Evolutionary conservation across 306 rosid genomes (phyloP).

Genomic region (Fragaria ananassa): DNA sequence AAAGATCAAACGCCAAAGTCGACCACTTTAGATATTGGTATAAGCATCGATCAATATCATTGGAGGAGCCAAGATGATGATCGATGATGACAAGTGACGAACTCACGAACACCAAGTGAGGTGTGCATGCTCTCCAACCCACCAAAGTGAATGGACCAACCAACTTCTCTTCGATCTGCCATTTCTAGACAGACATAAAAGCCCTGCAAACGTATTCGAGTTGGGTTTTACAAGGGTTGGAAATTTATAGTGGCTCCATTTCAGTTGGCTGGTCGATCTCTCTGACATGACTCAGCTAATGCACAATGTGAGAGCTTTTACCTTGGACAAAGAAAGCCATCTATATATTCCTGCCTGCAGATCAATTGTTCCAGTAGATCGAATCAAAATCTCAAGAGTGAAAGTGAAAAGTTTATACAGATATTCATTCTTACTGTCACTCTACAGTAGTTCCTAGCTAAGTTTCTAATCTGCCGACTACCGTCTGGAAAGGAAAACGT

Average conservation of each 20-base stretch:
- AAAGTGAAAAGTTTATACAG: not conserved
- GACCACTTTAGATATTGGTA: not conserved
- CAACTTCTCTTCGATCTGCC: not conserved
- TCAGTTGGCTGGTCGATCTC: not conserved
- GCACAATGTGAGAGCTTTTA: not conserved
- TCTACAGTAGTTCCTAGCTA: not conserved
- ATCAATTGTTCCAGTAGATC: not conserved
- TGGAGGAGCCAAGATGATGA: not conserved
- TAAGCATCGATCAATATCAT: not conserved
- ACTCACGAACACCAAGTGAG: not conserved
- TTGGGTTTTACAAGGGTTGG: slow-evolving; percentile 13
- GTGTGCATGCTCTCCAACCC: slow-evolving; percentile 26
- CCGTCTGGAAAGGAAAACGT: not conserved
- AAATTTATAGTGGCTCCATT: slow-evolving; percentile 11
- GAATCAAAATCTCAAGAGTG: not conserved
- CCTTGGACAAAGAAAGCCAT: not conserved
- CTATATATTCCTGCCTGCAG: not conserved
- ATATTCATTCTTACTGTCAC: not conserved
- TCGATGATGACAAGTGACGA: slow-evolving; percentile 2
- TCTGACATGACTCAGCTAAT: not conserved
- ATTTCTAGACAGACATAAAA: slow-evolving; percentile 27
- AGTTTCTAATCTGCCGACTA: not conserved
- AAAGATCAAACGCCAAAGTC: slow-evolving; percentile 6
- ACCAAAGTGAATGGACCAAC: slow-evolving; percentile 9
- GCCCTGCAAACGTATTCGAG: slow-evolving; percentile 17